Percentiles rank a stretch among this genome's conserved stretches.
Evolutionary conservation across 148 eudicot genomes (phyloP).

Genomic region (Dysphania ambrosioides): DNA sequence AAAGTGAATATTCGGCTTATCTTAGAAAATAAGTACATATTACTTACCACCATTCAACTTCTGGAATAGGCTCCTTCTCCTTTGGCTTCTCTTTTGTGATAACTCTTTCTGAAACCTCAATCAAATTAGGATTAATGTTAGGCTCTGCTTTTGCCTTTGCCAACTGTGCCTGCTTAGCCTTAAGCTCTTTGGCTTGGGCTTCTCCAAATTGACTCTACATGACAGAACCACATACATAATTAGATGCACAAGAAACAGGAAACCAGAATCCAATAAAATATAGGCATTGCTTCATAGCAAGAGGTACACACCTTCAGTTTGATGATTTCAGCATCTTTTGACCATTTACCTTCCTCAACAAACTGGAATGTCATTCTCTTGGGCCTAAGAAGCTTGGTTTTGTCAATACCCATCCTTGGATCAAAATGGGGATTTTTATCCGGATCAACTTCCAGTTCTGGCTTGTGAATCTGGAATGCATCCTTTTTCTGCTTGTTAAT

Average conservation of each 20-base stretch:
- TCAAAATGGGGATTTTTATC: slow-evolving; percentile 89
- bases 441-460: slow-evolving; percentile 85
- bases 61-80: slow-evolving; percentile 88
- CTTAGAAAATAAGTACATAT: not conserved
- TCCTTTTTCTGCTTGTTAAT: slow-evolving; percentile 97
- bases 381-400: slow-evolving; percentile 82
- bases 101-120: slow-evolving; percentile 88
- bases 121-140: slow-evolving; percentile 91
- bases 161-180: slow-evolving; percentile 85
- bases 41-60: slow-evolving; percentile 96
- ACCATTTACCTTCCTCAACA: slow-evolving; percentile 99
- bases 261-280: not conserved
- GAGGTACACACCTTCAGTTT: slow-evolving; percentile 61
- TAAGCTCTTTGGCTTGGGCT: slow-evolving; percentile 90
- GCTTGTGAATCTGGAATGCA: slow-evolving; percentile 90
- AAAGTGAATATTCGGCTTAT: not conserved
- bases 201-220: slow-evolving; percentile 93
- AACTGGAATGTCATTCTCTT: slow-evolving; percentile 79
- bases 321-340: slow-evolving; percentile 84
- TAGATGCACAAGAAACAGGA: not conserved
- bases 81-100: slow-evolving; percentile 69
- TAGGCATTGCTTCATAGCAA: not conserved
- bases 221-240: not conserved
- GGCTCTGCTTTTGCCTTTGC: slow-evolving; percentile 97
- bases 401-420: slow-evolving; percentile 83